A percentile compares a stretch with the other conserved stretches of the same genome.
phyloP scores from a whole-genome alignment of 148 eudicot species.

The Spergularia marina region DNA sequence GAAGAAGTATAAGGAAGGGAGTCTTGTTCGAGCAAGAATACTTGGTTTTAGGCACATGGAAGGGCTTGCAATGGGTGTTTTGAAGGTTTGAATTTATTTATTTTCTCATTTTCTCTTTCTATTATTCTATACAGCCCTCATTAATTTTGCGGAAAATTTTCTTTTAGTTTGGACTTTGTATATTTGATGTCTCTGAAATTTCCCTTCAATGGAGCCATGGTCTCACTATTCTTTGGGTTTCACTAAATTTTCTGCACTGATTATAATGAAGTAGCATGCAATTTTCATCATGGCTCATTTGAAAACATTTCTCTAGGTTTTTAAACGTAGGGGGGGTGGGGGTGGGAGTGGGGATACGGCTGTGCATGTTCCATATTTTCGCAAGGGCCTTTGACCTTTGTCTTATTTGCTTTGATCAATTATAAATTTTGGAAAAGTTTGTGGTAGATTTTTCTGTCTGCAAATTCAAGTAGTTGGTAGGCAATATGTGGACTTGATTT shows the following conservation, averaged over 20 bases:
- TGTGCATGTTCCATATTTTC: no score
- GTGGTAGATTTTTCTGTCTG: neutral
- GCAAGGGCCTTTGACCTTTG: no score
- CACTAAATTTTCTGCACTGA: no score
- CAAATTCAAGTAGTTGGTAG: neutral
- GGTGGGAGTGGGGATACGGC: no score
- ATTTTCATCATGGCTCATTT: no score
- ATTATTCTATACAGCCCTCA: neutral
- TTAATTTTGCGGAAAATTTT: neutral
- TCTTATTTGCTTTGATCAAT: no score
- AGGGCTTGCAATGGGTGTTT: constrained; percentile 85
- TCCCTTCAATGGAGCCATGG: neutral
- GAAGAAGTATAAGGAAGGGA: constrained; percentile 80
- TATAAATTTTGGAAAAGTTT: no score
- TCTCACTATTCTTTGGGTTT: no score
- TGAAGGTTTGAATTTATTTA: constrained; percentile 52
- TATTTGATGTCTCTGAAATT: neutral
- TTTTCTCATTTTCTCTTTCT: neutral
- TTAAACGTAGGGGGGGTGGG: no score
- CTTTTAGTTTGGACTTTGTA: neutral
- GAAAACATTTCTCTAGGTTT: no score
- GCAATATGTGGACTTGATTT: neutral
- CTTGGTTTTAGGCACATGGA: constrained; percentile 90
- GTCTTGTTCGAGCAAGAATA: constrained; percentile 68
- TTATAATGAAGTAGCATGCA: no score